Evolutionary conservation across 352 stramenopile genomes (phyloP), one percentile per base, ranked within the genome.

Genomic region (Pelagophyceae sp.): DNA sequence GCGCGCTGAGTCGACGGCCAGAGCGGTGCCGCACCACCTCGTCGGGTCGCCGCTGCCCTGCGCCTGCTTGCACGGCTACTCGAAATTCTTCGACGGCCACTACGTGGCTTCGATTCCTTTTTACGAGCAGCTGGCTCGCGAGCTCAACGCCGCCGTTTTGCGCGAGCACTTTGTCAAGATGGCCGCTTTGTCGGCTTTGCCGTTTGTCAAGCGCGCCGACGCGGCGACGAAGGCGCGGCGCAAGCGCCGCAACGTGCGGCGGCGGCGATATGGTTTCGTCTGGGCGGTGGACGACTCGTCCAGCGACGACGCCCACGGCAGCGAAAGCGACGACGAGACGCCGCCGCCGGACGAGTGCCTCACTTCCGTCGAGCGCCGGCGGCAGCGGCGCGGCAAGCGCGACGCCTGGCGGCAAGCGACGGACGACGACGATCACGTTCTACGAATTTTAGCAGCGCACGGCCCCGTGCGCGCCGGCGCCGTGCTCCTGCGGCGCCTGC

Each of bases 161-260:
- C 61, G 61, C 3, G 61, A 71, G 25, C 61, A 71, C 61, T 71
- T 71, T 29, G 61, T 31, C 15, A 37, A 38, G 11, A 71, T 71
- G 61, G 33, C 29, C 33, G 33, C 29, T 17, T 54, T 54, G 11
- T 54, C 23, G 11, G 11, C 23, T 54, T 54, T 54, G 11, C 23
- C 23, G 11, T 54, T 54, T 23, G 11, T 54, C 23, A 23, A 23
- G 11, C 11, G 45, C 45, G 11, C 45, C 45, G 45, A 54, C 45
- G 45, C 11, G 11, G 45, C 45, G 45, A 11, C 23, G 11, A 23
- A 54, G 45, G 11, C 11, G 45, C 45, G 45, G 45, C 45, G 45
- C 45, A 54, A 54, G 45, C 45, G 45, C 45, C 45, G 45, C 45
- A 54, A 54, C 45, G 45, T 23, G 11, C 11, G 11, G 45, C 45